These are phyloP conservation scores for Iris macrosiphon DNA, from an alignment of 106 monocot species.

Conservation along the genomic window DNA sequence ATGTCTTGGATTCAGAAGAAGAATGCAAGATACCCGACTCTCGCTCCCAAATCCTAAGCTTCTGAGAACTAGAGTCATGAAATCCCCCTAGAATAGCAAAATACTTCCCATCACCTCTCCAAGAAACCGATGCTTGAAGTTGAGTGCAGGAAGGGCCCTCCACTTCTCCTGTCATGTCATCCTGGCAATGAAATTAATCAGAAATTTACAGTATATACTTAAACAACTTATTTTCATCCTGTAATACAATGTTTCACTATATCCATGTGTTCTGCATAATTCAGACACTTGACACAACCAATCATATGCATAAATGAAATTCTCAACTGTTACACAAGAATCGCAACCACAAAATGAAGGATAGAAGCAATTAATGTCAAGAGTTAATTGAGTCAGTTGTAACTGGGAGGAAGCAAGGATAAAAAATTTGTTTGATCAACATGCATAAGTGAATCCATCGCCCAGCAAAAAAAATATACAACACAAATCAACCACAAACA, in stretches of 20 bases:
- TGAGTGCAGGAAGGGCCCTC: slow-evolving; percentile 11
- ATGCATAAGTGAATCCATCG: no score
- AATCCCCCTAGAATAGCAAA: slow-evolving; percentile 65
- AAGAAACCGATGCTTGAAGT: slow-evolving; percentile 46
- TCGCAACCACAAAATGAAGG: no score
- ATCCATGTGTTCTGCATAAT: no score
- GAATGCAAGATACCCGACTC: slow-evolving; percentile 81
- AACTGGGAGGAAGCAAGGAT: no score
- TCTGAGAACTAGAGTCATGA: slow-evolving; percentile 29
- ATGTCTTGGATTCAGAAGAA: slow-evolving; percentile 45
- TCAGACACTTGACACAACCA: background rate
- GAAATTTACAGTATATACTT: background rate
- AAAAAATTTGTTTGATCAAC: no score
- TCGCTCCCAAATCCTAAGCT: slow-evolving; percentile 80
- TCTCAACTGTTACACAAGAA: no score
- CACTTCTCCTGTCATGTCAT: slow-evolving; percentile 17
- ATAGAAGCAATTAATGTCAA: no score
- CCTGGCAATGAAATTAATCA: slow-evolving; percentile 29
- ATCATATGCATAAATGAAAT: slow-evolving; percentile 2
- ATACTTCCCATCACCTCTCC: slow-evolving; percentile 97
- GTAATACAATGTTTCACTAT: no score
- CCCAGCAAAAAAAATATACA: no score
- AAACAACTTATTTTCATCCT: background rate
- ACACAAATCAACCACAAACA: no score
- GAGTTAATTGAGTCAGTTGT: no score